Evolutionary conservation across 2,329 filamentous ascomycete genomes (phyloP).

Genomic region (Phaeosphaeriaceae sp.): DNA sequence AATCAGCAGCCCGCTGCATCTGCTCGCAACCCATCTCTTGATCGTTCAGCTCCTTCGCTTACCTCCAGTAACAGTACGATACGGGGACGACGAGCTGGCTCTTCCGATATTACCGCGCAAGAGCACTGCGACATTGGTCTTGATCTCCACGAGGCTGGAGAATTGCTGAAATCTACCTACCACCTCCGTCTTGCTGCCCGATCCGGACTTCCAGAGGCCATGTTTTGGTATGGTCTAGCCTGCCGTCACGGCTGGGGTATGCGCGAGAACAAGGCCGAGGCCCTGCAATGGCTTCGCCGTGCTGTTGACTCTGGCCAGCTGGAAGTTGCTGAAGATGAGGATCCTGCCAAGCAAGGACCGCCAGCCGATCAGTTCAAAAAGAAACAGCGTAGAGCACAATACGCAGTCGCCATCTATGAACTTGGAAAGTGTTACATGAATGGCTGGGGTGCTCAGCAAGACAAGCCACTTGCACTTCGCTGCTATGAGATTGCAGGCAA

Average conservation of each 20-base stretch:
- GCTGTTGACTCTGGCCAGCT: slow-evolving; percentile 84
- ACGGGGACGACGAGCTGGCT: slow-evolving; percentile 53
- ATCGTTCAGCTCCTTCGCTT: slow-evolving; percentile 42
- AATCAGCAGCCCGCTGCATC: slow-evolving; percentile 20
- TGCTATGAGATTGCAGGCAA: slow-evolving; percentile 96
- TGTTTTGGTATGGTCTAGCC: slow-evolving; percentile 94
- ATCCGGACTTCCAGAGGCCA: slow-evolving; percentile 86
- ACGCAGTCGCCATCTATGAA: slow-evolving; percentile 95
- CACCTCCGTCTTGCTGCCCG: slow-evolving; percentile 89
- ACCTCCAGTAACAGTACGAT: slow-evolving; percentile 55
- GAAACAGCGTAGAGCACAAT: slow-evolving; percentile 88
- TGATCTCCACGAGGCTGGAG: slow-evolving; percentile 85
- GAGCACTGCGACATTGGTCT: slow-evolving; percentile 92
- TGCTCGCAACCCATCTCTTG: slow-evolving; percentile 26
- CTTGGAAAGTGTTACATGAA: slow-evolving; percentile 97
- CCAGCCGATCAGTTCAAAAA: slow-evolving; percentile 71
- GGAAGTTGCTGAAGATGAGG: slow-evolving; percentile 84
- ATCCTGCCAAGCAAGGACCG: slow-evolving; percentile 67
- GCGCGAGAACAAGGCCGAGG: slow-evolving; percentile 88
- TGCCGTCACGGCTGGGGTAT: slow-evolving; percentile 98
- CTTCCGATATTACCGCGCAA: slow-evolving; percentile 77
- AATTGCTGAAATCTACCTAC: slow-evolving; percentile 92
- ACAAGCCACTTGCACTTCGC: slow-evolving; percentile 83
- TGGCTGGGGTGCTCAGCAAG: slow-evolving; percentile 95
- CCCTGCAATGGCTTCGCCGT: slow-evolving; percentile 89